These are phyloP conservation scores for Stephanodiscus minutulus DNA, from an alignment of 108 stramenopile species.

Conservation along the genomic window DNA sequence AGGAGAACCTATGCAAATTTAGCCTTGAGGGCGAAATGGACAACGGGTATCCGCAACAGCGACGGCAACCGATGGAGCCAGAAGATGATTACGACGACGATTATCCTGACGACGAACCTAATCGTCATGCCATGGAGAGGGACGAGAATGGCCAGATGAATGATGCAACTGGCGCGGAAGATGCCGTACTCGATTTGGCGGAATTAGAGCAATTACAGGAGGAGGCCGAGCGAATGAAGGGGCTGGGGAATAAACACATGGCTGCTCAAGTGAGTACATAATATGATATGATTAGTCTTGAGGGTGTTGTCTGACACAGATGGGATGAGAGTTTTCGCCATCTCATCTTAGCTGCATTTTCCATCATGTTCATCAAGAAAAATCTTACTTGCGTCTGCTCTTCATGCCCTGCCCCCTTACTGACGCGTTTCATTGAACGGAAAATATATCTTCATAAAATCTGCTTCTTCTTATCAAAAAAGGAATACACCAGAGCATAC, in stretches of 20 bases:
- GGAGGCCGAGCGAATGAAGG: constrained; percentile 90
- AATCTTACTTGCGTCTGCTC: too few species aligned
- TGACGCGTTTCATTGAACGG: too few species aligned
- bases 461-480: not conserved
- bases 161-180: constrained; percentile 51
- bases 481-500: constrained; percentile 88
- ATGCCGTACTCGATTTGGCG: constrained; percentile 76
- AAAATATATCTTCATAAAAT: too few species aligned
- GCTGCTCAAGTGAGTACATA: constrained; percentile 71
- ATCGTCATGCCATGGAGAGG: not conserved
- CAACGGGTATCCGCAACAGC: constrained; percentile 5
- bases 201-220: constrained; percentile 80
- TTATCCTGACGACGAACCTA: constrained; percentile 1
- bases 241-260: constrained; percentile 90
- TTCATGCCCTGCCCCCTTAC: too few species aligned
- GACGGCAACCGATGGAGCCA: constrained; percentile 9
- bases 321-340: too few species aligned
- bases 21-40: not conserved
- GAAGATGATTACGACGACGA: constrained; percentile 6
- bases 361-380: too few species aligned
- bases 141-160: constrained; percentile 9
- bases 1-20: too few species aligned
- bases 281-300: not conserved
- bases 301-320: not conserved
- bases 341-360: too few species aligned